Conservation (phyloP, 352 stramenopile genomes). For the Pythium folliculosum region DNA sequence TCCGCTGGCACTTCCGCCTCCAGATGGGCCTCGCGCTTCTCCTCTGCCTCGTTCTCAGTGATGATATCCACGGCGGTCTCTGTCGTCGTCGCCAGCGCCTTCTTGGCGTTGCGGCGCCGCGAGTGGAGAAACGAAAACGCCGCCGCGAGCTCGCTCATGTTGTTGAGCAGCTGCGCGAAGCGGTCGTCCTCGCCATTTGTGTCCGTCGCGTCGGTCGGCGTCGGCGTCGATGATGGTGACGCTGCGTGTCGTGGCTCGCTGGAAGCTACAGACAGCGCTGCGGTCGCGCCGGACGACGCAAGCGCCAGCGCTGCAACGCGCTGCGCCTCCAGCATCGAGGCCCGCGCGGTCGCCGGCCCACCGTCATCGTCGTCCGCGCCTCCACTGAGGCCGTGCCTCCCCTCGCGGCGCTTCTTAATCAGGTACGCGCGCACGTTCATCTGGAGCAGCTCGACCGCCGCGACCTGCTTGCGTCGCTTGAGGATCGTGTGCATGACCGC, state of each 20-base stretch:
- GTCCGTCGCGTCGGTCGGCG: background rate
- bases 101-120: conserved; percentile 20
- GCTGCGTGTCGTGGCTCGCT: background rate
- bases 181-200: background rate
- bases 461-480: conserved; percentile 45
- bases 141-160: conserved; percentile 23
- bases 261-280: background rate
- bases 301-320: background rate
- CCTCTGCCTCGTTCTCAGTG: too few species aligned
- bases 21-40: too few species aligned
- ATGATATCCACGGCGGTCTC: too few species aligned
- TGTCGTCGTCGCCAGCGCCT: background rate
- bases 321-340: conserved; percentile 19
- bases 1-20: too few species aligned
- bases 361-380: background rate
- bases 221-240: background rate
- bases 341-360: background rate
- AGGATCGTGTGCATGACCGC: conserved; percentile 56
- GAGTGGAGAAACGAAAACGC: conserved; percentile 30
- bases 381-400: background rate
- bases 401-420: conserved; percentile 36
- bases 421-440: conserved; percentile 66
- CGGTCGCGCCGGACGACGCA: background rate
- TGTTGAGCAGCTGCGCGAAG: conserved; percentile 21
- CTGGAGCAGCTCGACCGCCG: conserved; percentile 62